phyloP scores from a whole-genome alignment of 441 rosid genomes.

The Euphorbia schlechtendalii region DNA sequence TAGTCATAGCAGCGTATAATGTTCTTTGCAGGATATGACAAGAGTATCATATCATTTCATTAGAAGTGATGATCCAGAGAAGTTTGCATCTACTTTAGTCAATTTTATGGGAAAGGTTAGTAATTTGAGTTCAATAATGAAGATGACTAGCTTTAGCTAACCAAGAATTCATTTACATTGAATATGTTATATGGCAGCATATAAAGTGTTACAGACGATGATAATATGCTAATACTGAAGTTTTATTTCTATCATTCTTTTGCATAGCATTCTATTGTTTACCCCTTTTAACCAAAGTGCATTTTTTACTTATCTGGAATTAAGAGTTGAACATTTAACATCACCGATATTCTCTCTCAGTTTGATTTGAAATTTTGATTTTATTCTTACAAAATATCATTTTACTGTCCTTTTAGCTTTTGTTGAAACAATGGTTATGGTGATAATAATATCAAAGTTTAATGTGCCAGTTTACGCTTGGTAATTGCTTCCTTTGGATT shows the following conservation, averaged over 20 bases:
- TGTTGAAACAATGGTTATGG: background rate
- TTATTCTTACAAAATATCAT: background rate
- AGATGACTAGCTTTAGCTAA: background rate
- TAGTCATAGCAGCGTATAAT: conserved; percentile 7
- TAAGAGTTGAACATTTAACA: background rate
- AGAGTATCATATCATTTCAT: conserved; percentile 77
- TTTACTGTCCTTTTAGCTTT: background rate
- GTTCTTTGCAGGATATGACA: conserved; percentile 71
- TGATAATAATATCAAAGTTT: conserved; percentile 1
- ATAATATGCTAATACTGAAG: background rate
- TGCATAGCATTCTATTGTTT: too few species aligned
- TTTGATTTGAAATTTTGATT: background rate
- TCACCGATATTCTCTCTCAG: background rate
- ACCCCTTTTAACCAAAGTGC: too few species aligned
- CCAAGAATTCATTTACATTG: background rate
- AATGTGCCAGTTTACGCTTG: background rate
- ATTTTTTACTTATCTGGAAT: background rate
- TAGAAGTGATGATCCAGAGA: conserved; percentile 62
- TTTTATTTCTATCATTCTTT: too few species aligned
- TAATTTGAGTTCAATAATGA: conserved; percentile 6
- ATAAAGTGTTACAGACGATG: background rate
- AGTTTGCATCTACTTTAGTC: conserved; percentile 67
- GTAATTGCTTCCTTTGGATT: conserved; percentile 1
- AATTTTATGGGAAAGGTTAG: conserved; percentile 93
- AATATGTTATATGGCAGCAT: background rate